Percentiles rank a stretch among this genome's conserved stretches.
Evolutionary conservation across 2,329 filamentous ascomycete genomes (phyloP).

Genomic region (Xylariaceae sp.): DNA sequence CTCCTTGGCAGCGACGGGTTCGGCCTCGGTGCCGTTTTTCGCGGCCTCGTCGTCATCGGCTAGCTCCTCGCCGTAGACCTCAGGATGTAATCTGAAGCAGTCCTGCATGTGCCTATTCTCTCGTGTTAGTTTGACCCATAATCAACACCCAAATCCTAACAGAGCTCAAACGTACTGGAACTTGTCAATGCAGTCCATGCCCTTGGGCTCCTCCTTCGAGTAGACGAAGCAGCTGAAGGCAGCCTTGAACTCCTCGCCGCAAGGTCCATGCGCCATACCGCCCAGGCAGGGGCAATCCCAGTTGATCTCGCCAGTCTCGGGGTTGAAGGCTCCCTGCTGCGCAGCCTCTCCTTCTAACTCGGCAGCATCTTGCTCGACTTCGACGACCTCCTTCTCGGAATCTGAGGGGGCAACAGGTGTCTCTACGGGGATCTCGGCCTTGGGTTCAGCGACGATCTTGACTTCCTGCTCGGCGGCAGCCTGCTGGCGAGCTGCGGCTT

Average conservation of each 20-base stretch:
- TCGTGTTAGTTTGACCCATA: too few relatives aligned
- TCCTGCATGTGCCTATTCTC: slow-evolving; percentile 80
- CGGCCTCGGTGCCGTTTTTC: slow-evolving; percentile 21
- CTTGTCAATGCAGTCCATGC: slow-evolving; percentile 94
- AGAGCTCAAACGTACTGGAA: slow-evolving; percentile 65
- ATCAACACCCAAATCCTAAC: too few relatives aligned
- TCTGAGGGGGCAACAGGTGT: too few relatives aligned
- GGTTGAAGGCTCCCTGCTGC: slow-evolving; percentile 92
- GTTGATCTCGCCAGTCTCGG: slow-evolving; percentile 98
- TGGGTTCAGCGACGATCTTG: slow-evolving; percentile 4
- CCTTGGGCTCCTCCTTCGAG: slow-evolving; percentile 90
- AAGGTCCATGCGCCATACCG: slow-evolving; percentile 94
- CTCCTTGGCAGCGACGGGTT: slow-evolving; percentile 27
- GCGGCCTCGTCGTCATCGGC: slow-evolving; percentile 59
- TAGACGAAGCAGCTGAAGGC: slow-evolving; percentile 99
- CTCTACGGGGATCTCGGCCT: slow-evolving; percentile 15
- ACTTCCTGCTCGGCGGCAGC: slow-evolving; percentile 17
- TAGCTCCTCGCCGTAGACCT: slow-evolving; percentile 85
- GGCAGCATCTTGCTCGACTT: slow-evolving; percentile 34
- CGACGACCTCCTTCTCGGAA: slow-evolving; percentile 18
- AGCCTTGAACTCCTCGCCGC: slow-evolving; percentile 88
- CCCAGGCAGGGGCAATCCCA: slow-evolving; percentile 98
- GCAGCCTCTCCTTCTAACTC: slow-evolving; percentile 73
- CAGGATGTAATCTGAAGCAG: slow-evolving; percentile 89
- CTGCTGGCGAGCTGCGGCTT: slow-evolving; percentile 37